Conservation (phyloP, 306 rosid genomes). For the Adenanthera pavonina region DNA sequence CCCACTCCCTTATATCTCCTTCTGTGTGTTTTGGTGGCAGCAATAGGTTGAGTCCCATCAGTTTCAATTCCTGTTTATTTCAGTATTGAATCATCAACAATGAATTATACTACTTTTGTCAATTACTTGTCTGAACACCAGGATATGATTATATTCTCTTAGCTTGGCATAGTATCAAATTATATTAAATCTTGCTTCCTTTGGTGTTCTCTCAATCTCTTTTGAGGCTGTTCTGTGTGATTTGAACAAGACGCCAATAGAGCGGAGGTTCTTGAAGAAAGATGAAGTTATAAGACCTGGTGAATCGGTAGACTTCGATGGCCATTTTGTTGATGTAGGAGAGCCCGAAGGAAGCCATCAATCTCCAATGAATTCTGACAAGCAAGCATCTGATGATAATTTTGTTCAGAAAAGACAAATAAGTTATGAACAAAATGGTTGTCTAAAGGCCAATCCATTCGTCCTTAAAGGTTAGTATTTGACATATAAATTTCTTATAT, state of each 20-base stretch:
- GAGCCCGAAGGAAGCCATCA: slow-evolving; percentile 58
- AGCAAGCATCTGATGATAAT: slow-evolving; percentile 33
- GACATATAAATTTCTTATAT: background rate
- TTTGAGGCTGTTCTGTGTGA: slow-evolving; percentile 69
- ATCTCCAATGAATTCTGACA: slow-evolving; percentile 42
- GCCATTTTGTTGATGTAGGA: slow-evolving; percentile 74
- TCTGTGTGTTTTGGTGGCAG: too few relatives aligned
- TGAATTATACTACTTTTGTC: slow-evolving; percentile 17
- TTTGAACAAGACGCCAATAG: slow-evolving; percentile 58
- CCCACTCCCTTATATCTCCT: too few relatives aligned
- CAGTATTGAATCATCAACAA: slow-evolving; percentile 23
- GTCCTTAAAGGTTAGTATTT: slow-evolving; percentile 53
- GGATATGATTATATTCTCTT: background rate
- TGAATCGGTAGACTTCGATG: slow-evolving; percentile 57
- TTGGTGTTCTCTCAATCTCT: slow-evolving; percentile 9
- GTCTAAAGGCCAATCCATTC: slow-evolving; percentile 39
- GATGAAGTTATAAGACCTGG: slow-evolving; percentile 65
- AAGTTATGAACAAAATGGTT: slow-evolving; percentile 40
- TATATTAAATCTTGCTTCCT: slow-evolving; percentile 15
- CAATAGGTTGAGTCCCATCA: too few relatives aligned
- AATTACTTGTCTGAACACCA: background rate
- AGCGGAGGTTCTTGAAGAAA: slow-evolving; percentile 64
- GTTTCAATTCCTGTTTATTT: slow-evolving; percentile 29
- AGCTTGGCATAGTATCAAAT: slow-evolving; percentile 10
- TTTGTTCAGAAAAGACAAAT: slow-evolving; percentile 41